Base-by-base conservation (phyloP, 768 basidiomycete species). In the Strobilomyces confusus region DNA sequence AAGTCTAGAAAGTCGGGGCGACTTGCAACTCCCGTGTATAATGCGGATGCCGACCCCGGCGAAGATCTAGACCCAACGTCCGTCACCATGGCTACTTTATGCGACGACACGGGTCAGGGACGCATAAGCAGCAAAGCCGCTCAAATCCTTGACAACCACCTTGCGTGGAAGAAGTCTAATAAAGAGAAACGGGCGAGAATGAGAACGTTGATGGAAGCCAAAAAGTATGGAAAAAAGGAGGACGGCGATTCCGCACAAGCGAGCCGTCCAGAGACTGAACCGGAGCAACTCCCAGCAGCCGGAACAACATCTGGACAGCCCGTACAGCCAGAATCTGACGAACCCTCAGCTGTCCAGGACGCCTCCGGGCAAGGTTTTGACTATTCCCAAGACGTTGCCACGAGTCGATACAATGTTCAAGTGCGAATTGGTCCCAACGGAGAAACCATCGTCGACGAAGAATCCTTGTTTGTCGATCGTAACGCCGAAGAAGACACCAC, bases 391-490 rank as follows among this genome's bases (percentile, higher is more conserved):
- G 67, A 79, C 36, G 60, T 92, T 57, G 69, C 82, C 9, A 79
- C 82, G 1, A 90, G 86, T 64, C 82, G 83, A 17, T 90, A 80
- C 63, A 92, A 86, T 57, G 89, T 89, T 6, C 92, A 94, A 72
- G 82, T 95, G 58, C 84, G 90, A 33, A 86, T 92, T 49, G 91
- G 89, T 12, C 86, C 90, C 9, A 92, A 87, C 59, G 92, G 92
- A 51, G 86, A 92, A 69, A 86, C 89, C 8, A 80, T 94, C 46
- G 80, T 95, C 52, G 92, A 95, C 61, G 90, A 94, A 65, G 82
- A 89, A 23, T 90, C 89, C 13, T 72, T 94, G 19, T 83, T 86
- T 44, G 86, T 94, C 29, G 89, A 92, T 59, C 83, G 89, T 11
- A 71, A 73, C 45, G 76, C 78, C 19, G 87, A 86, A 60, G 78